phyloP scores from a whole-genome alignment of 1,139 yeast species.

The Yamadazyma mexicana region DNA sequence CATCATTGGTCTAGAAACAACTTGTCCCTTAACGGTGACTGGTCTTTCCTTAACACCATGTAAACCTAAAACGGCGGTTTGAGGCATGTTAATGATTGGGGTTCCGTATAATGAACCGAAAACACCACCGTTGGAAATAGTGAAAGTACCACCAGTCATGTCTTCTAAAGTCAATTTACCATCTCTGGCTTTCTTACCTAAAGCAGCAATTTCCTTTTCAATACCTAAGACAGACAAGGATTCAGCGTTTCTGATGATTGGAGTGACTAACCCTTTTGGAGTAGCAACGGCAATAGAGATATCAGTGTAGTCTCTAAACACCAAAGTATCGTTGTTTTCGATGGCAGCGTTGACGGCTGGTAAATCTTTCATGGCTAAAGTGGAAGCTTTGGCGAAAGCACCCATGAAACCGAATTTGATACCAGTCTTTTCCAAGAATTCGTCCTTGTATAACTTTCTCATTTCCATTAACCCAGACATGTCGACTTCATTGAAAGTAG shows the following conservation, averaged over 20 bases:
- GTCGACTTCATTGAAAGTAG: constrained; percentile 98
- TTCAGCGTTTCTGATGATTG: constrained; percentile 97
- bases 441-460: constrained; percentile 97
- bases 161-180: constrained; percentile 96
- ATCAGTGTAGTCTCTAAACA: constrained; percentile 94
- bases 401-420: constrained; percentile 99
- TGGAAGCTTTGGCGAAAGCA: constrained; percentile 91
- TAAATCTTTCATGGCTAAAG: constrained; percentile 90
- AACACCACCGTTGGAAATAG: constrained; percentile 99
- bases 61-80: constrained; percentile 95
- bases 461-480: constrained; percentile 90
- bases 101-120: constrained; percentile 98
- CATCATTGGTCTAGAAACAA: constrained; percentile 99
- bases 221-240: constrained; percentile 84
- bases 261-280: constrained; percentile 98
- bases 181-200: constrained; percentile 95
- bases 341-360: constrained; percentile 97
- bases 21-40: constrained; percentile 92
- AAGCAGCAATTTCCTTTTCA: constrained; percentile 77
- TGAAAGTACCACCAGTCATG: constrained; percentile 99
- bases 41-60: constrained; percentile 99
- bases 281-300: constrained; percentile 98
- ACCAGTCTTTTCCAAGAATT: constrained; percentile 90
- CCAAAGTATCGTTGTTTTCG: constrained; percentile 89
- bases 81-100: constrained; percentile 97